A percentile compares a stretch with the other conserved stretches of the same genome.
Conservation (phyloP, 129 eudicot species). For the Flaveria trinervia region DNA sequence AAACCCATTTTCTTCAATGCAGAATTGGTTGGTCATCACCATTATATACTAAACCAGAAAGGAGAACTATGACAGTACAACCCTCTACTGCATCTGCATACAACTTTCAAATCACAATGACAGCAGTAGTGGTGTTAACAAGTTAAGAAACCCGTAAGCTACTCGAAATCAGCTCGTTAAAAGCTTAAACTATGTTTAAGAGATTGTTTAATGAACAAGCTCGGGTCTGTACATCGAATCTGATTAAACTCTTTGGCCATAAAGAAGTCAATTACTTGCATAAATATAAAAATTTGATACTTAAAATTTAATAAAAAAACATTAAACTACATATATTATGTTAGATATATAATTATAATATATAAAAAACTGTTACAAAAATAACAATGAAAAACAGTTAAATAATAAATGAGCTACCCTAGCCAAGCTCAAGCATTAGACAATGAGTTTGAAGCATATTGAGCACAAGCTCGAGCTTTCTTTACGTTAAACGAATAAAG, state of each 20-base stretch:
- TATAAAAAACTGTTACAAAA: neutral
- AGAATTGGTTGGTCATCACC: constrained; percentile 14
- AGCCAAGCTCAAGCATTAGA: neutral
- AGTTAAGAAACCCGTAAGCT: neutral
- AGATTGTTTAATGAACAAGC: neutral
- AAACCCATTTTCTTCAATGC: constrained; percentile 26
- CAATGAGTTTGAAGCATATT: neutral
- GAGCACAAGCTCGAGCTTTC: neutral
- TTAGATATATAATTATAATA: neutral
- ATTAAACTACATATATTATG: too few species aligned
- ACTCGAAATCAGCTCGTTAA: neutral
- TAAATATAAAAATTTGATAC: neutral
- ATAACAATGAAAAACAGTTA: neutral
- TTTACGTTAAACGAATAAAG: neutral
- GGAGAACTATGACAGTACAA: neutral
- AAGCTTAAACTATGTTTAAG: neutral
- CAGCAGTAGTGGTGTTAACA: neutral
- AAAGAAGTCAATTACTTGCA: too few species aligned
- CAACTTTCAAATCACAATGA: constrained; percentile 27
- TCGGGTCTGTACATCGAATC: neutral
- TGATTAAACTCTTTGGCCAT: neutral
- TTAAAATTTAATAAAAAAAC: too few species aligned
- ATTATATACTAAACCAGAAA: neutral
- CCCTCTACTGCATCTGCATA: constrained; percentile 28
- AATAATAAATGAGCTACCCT: neutral